Conservation (phyloP, 257 asterid species). For the Penstemon newberryi region DNA sequence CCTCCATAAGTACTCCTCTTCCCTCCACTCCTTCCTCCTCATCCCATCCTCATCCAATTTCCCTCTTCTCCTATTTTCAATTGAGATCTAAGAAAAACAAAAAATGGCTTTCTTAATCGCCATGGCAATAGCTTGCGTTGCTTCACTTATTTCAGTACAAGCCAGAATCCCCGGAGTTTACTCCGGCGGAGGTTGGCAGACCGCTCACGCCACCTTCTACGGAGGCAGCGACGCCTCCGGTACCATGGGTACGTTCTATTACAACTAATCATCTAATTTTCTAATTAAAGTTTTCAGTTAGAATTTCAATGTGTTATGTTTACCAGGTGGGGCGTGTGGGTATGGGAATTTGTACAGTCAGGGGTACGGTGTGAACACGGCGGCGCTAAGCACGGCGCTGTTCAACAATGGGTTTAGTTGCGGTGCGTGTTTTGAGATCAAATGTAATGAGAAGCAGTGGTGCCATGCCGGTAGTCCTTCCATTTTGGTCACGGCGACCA, state of each 20-base stretch:
- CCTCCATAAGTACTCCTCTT: conserved; percentile 70
- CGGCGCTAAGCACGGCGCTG: conserved; percentile 87
- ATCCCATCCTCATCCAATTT: neutral
- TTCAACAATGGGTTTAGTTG: conserved; percentile 74
- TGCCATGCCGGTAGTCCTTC: conserved; percentile 82
- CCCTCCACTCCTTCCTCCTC: conserved; percentile 44
- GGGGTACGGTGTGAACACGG: conserved; percentile 88
- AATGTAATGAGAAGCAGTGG: conserved; percentile 60
- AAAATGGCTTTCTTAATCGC: too few relatives aligned
- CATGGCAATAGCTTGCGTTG: too few relatives aligned
- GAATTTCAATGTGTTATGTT: neutral
- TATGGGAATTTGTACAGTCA: conserved; percentile 85
- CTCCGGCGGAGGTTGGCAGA: conserved; percentile 34
- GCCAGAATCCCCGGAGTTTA: conserved; percentile 28
- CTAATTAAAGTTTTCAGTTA: neutral
- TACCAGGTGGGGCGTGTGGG: conserved; percentile 87
- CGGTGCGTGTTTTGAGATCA: conserved; percentile 82
- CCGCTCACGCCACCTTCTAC: conserved; percentile 39
- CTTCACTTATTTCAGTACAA: neutral
- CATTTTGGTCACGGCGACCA: conserved; percentile 74
- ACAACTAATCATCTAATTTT: neutral
- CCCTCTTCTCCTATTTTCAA: neutral
- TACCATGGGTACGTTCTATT: conserved; percentile 26
- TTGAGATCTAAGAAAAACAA: neutral
- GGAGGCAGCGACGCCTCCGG: conserved; percentile 41